Conservation (phyloP, 352 stramenopile genomes). For the Phytophthora multivora region DNA sequence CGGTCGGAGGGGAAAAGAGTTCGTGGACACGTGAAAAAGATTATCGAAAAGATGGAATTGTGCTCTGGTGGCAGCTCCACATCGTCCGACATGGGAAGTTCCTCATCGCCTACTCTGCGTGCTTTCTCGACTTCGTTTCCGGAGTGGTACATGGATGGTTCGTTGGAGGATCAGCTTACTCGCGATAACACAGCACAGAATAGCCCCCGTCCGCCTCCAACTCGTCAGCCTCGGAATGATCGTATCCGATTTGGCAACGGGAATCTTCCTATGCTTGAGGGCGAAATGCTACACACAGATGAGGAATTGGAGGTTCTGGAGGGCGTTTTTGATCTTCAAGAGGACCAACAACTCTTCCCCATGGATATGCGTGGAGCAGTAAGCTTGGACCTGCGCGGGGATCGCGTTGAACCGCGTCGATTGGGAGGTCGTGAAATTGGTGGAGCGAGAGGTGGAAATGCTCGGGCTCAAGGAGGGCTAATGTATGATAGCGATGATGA, state of each 20-base stretch:
- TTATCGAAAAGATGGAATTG: constrained; percentile 89
- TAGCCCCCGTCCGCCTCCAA: constrained; percentile 34
- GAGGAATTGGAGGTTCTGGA: constrained; percentile 76
- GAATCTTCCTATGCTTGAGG: constrained; percentile 59
- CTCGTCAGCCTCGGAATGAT: constrained; percentile 49
- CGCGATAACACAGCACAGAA: constrained; percentile 50
- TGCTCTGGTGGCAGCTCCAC: constrained; percentile 61
- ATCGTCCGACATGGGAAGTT: constrained; percentile 41
- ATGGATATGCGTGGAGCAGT: constrained; percentile 56
- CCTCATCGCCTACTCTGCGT: constrained; percentile 59
- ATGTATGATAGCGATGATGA: constrained; percentile 62
- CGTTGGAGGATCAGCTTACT: constrained; percentile 53
- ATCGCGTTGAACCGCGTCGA: constrained; percentile 32
- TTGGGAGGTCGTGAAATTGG: constrained; percentile 30
- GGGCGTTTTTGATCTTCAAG: constrained; percentile 65
- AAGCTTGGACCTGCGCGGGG: constrained; percentile 40
- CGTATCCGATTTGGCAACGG: constrained; percentile 44
- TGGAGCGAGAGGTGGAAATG: constrained; percentile 27
- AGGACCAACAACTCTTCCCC: constrained; percentile 62
- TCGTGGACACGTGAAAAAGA: constrained; percentile 60
- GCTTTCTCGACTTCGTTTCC: constrained; percentile 64
- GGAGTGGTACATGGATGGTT: constrained; percentile 71
- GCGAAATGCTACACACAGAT: constrained; percentile 63
- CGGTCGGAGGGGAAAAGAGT: constrained; percentile 51
- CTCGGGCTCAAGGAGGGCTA: constrained; percentile 21